Base-by-base conservation (phyloP, 257 asterid genomes). In the Misopates orontium region DNA sequence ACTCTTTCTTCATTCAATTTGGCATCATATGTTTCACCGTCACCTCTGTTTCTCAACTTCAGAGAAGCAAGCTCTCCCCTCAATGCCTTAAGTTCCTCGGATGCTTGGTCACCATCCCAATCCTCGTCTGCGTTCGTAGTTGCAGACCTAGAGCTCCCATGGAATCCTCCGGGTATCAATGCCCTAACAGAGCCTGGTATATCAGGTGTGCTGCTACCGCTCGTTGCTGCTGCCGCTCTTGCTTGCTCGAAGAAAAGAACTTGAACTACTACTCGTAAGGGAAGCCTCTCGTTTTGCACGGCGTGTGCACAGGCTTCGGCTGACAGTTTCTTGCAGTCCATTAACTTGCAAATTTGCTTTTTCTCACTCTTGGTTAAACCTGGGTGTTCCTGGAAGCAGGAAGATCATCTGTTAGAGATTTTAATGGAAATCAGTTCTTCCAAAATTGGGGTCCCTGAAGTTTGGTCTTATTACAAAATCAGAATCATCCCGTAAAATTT, bases 121-220 rank as follows among this genome's bases (percentile, higher is more conserved):
- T 92, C 97, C 56, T 90, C 97, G 1, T 84, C 96, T 0, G 97
- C 78, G 78, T 81, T 81, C 64, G 96, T 90, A 6, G 96, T 87
- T 21, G 82, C 85, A 2, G 97, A 82, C 72, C 89, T 76, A 5
- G 96, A 85, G 84, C 97, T 90, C 19, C 84, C 90, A 9, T 77
- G 80, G 13, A 90, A 87, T 41, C 86, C 81, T 12, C 78, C 88
- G 0, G 89, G 89, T 11, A 78, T 75, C 57, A 77, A 28, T 5
- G 82, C 74, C 73, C 80, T 75, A 4, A n/a, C n/a, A n/a, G n/a
- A n/a, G n/a, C n/a, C n/a, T n/a, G 85, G 77, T 28, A 77, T 66
- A 17, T 83, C 87, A 4, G 86, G 79, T 17, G 84, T 73, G 78
- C 78, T 78, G 62, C 71, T 69, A 17, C 88, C 91, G 15, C 78